phyloP scores from a whole-genome alignment of 495 filamentous ascomycete genomes.

The Penicillium mononematosum region DNA sequence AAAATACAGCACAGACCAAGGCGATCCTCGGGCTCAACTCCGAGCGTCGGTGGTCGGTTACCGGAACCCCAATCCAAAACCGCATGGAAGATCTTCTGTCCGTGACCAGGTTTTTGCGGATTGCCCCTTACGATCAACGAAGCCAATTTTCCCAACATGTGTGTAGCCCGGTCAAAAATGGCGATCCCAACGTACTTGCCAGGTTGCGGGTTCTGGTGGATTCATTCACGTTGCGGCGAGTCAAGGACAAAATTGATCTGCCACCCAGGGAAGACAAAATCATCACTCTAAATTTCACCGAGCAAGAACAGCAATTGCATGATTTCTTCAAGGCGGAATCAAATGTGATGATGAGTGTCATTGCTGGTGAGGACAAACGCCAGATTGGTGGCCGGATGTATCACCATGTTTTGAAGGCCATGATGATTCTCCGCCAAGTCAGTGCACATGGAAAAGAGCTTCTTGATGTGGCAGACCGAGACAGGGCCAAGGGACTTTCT shows the following conservation, averaged over 20 bases:
- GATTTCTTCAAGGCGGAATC: conserved; percentile 63
- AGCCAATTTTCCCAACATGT: conserved; percentile 74
- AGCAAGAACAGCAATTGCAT: conserved; percentile 54
- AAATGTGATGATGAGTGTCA: conserved; percentile 58
- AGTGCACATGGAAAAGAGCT: conserved; percentile 91
- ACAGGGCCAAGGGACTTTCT: conserved; percentile 72
- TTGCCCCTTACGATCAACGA: conserved; percentile 83
- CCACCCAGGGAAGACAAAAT: conserved; percentile 72
- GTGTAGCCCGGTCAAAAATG: conserved; percentile 70
- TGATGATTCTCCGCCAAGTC: conserved; percentile 83
- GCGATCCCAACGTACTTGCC: conserved; percentile 75
- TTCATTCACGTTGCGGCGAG: conserved; percentile 84
- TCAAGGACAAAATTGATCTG: conserved; percentile 87
- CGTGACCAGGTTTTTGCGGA: conserved; percentile 82
- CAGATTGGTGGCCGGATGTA: conserved; percentile 79
- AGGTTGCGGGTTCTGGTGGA: conserved; percentile 90
- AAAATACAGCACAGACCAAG: conserved; percentile 73
- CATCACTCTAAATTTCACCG: conserved; percentile 56
- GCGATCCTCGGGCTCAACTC: conserved; percentile 80
- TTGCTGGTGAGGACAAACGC: conserved; percentile 50
- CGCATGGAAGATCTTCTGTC: conserved; percentile 86
- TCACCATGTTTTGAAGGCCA: conserved; percentile 84
- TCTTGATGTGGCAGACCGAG: conserved; percentile 76
- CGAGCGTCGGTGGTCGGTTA: conserved; percentile 90
- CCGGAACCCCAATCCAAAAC: conserved; percentile 89